Percentiles rank a stretch among this genome's conserved stretches.
Conservation (phyloP, 805 yeast genomes). For the Kuraishia floccosa region DNA sequence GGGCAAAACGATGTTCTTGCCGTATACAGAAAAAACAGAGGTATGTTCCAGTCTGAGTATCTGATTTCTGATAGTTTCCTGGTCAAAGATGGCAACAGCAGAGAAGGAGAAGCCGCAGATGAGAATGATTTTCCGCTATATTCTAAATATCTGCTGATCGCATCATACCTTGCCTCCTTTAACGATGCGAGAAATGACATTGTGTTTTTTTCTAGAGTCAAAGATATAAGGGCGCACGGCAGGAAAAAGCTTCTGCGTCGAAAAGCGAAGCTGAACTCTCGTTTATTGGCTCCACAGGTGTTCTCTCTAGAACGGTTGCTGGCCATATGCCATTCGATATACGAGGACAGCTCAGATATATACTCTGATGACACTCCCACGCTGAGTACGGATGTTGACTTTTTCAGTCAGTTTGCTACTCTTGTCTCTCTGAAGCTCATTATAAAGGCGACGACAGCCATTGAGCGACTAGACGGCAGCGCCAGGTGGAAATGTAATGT, state of each 20-base stretch:
- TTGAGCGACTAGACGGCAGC: slow-evolving; percentile 48
- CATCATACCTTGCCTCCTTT: slow-evolving; percentile 78
- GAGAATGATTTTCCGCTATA: slow-evolving; percentile 37
- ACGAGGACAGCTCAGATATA: slow-evolving; percentile 31
- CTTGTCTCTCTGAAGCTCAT: slow-evolving; percentile 19
- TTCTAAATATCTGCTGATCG: slow-evolving; percentile 64
- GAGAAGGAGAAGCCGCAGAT: not conserved
- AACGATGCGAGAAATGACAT: slow-evolving; percentile 61
- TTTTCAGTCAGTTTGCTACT: slow-evolving; percentile 25
- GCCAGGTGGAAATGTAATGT: slow-evolving; percentile 75
- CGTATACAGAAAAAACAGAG: slow-evolving; percentile 9
- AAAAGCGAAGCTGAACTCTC: slow-evolving; percentile 39
- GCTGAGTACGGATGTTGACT: slow-evolving; percentile 18
- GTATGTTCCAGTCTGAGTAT: slow-evolving; percentile 1
- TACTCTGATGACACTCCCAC: slow-evolving; percentile 20
- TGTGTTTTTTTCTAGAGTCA: slow-evolving; percentile 55
- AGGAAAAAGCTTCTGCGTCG: slow-evolving; percentile 22
- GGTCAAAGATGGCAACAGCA: slow-evolving; percentile 9
- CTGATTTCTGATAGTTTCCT: slow-evolving; percentile 1
- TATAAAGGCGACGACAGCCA: slow-evolving; percentile 16
- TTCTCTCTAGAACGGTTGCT: slow-evolving; percentile 72
- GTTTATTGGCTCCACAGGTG: slow-evolving; percentile 57
- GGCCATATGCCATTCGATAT: slow-evolving; percentile 70
- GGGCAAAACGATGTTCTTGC: slow-evolving; percentile 16
- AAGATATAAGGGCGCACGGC: slow-evolving; percentile 30